A percentile compares a stretch with the other conserved stretches of the same genome.
Evolutionary conservation across 2,329 filamentous ascomycete genomes (phyloP).

Genomic region (Pseudocercospora pini-densiflorae): DNA sequence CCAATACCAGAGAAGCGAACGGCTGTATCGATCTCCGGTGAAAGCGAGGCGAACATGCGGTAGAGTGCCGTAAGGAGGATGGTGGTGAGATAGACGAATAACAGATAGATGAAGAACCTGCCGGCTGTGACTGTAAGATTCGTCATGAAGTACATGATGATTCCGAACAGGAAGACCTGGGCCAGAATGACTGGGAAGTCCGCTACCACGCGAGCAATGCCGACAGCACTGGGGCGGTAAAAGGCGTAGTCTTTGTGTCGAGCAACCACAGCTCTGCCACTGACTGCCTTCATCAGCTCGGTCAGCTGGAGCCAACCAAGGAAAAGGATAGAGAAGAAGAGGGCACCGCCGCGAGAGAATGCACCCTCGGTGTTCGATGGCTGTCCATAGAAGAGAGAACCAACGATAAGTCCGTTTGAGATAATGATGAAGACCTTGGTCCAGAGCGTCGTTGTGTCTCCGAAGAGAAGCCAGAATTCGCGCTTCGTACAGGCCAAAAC

Average conservation of each 20-base stretch:
- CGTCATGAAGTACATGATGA: constrained; percentile 70
- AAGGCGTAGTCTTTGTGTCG: constrained; percentile 72
- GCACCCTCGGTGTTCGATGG: constrained; percentile 63
- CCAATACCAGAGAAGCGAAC: constrained; percentile 67
- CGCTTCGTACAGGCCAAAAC: constrained; percentile 70
- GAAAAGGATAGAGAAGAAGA: constrained; percentile 71
- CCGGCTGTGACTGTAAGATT: constrained; percentile 61
- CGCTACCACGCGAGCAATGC: constrained; percentile 63
- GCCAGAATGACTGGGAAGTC: constrained; percentile 65
- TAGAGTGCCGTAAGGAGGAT: constrained; percentile 68
- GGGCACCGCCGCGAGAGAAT: constrained; percentile 65
- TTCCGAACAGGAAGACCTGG: constrained; percentile 63
- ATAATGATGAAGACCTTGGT: constrained; percentile 82
- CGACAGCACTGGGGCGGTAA: constrained; percentile 70
- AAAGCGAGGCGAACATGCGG: constrained; percentile 68
- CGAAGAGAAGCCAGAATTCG: constrained; percentile 78
- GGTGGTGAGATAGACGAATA: constrained; percentile 67
- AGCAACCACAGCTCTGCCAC: constrained; percentile 70
- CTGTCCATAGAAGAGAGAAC: constrained; percentile 76
- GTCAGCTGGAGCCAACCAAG: constrained; percentile 73
- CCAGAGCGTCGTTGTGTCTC: constrained; percentile 74
- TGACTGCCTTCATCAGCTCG: constrained; percentile 78
- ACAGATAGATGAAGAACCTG: constrained; percentile 69
- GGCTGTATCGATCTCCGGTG: constrained; percentile 67
- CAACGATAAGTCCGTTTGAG: constrained; percentile 74